Evolutionary conservation across 2,329 filamentous ascomycete genomes (phyloP).

Genomic region (Penicillium digitatum): DNA sequence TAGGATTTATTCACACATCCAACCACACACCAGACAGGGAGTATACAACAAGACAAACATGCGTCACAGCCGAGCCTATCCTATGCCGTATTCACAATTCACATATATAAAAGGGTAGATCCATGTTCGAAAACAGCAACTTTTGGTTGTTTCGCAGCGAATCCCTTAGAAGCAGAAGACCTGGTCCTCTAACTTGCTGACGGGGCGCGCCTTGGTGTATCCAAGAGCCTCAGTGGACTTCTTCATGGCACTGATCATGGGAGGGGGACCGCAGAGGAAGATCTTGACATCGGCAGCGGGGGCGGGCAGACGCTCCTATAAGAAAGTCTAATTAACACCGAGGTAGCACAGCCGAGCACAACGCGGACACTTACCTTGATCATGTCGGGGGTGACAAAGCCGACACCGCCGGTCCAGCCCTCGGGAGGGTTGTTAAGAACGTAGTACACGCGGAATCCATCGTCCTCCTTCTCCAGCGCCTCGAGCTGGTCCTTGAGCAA

Average conservation of each 20-base stretch:
- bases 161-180: constrained; percentile 82
- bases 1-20: constrained; percentile 1
- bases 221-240: constrained; percentile 86
- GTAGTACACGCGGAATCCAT: constrained; percentile 82
- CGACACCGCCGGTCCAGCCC: constrained; percentile 86
- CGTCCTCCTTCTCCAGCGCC: constrained; percentile 68
- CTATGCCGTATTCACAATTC: neutral
- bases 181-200: constrained; percentile 97
- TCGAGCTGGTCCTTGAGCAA: constrained; percentile 90
- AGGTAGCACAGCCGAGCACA: neutral
- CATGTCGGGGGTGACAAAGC: constrained; percentile 94
- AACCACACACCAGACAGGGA: neutral
- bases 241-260: constrained; percentile 96
- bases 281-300: constrained; percentile 87
- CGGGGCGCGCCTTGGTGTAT: constrained; percentile 85
- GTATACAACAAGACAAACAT: neutral
- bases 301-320: constrained; percentile 61
- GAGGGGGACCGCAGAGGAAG: constrained; percentile 88
- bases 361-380: constrained; percentile 62
- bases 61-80: neutral
- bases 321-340: constrained; percentile 1
- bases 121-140: neutral
- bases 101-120: neutral
- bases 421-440: constrained; percentile 94
- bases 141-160: neutral